Evolutionary conservation across 169 alveolate species (phyloP).

Genomic region (Blepharisma undulans): DNA sequence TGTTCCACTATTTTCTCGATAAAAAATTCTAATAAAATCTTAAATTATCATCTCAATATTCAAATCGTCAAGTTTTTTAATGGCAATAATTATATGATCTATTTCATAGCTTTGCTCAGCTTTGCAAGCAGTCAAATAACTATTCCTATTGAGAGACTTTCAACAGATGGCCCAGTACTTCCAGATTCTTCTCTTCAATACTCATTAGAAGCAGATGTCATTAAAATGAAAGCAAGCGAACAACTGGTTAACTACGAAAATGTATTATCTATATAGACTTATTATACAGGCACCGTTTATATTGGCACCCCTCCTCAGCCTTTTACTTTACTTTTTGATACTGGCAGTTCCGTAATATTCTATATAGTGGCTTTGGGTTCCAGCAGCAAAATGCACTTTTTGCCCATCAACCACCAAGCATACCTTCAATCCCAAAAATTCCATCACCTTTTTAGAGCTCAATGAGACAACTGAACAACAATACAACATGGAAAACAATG

Average conservation of each 20-base stretch:
- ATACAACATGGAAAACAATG: not conserved
- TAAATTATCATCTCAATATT: not conserved
- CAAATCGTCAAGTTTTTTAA: not conserved
- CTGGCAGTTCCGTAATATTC: constrained; percentile 27
- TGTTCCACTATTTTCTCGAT: not conserved
- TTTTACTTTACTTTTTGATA: constrained; percentile 67
- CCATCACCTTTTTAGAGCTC: not conserved
- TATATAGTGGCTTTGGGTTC: constrained; percentile 36
- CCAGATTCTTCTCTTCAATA: not conserved
- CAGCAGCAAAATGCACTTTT: not conserved
- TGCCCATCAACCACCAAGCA: not conserved
- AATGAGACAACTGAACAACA: not conserved
- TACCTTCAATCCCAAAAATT: not conserved
- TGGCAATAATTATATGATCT: not conserved
- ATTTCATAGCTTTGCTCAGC: not conserved
- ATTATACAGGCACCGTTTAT: not conserved
- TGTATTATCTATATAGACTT: not conserved
- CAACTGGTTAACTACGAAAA: constrained; percentile 10
- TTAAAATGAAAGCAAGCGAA: not conserved
- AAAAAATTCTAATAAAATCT: not conserved
- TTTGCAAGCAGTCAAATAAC: not conserved
- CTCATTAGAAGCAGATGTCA: not conserved
- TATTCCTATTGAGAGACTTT: not conserved
- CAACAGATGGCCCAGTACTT: not conserved
- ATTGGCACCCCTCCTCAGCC: constrained; percentile 76